phyloP scores from a whole-genome alignment of 768 basidiomycete species.

The Grammothele lineata region DNA sequence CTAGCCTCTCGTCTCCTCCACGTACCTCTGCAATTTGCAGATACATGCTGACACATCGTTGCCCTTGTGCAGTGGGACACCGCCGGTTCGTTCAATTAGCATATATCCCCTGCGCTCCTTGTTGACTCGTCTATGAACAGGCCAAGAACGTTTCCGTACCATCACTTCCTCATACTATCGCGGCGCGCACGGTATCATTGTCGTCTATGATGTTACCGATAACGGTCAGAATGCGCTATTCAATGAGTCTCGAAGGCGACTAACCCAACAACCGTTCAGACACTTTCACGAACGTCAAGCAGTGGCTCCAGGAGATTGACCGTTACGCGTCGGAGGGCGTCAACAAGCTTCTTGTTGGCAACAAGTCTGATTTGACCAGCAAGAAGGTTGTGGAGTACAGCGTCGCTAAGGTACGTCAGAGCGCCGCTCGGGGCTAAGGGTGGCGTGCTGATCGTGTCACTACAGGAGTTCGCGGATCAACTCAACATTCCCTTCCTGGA shows the following conservation, averaged over 20 bases:
- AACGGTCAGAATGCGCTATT: slow-evolving; percentile 49
- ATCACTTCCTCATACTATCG: slow-evolving; percentile 99
- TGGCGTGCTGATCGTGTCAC: neutral
- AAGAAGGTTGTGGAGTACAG: slow-evolving; percentile 94
- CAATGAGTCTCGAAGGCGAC: neutral
- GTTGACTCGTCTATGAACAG: slow-evolving; percentile 32
- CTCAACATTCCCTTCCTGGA: slow-evolving; percentile 93
- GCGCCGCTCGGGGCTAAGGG: neutral
- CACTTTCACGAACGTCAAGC: slow-evolving; percentile 93
- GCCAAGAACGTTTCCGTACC: slow-evolving; percentile 97
- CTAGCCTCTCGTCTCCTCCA: too few species aligned
- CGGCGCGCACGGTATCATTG: slow-evolving; percentile 96
- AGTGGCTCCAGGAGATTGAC: slow-evolving; percentile 91
- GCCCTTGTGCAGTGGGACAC: slow-evolving; percentile 82
- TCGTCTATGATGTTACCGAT: slow-evolving; percentile 98
- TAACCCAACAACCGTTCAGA: slow-evolving; percentile 47
- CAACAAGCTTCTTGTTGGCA: slow-evolving; percentile 97
- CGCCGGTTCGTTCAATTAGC: slow-evolving; percentile 70
- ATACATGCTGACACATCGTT: slow-evolving; percentile 18
- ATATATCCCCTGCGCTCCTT: too few species aligned
- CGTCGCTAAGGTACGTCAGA: slow-evolving; percentile 65
- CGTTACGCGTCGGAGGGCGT: slow-evolving; percentile 97
- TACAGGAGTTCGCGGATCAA: slow-evolving; percentile 91
- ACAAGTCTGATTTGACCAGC: slow-evolving; percentile 97
- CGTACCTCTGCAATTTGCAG: neutral